Evolutionary conservation across 306 rosid species (phyloP), one percentile per base, ranked within the genome.

Genomic region (Casuarina glauca): DNA sequence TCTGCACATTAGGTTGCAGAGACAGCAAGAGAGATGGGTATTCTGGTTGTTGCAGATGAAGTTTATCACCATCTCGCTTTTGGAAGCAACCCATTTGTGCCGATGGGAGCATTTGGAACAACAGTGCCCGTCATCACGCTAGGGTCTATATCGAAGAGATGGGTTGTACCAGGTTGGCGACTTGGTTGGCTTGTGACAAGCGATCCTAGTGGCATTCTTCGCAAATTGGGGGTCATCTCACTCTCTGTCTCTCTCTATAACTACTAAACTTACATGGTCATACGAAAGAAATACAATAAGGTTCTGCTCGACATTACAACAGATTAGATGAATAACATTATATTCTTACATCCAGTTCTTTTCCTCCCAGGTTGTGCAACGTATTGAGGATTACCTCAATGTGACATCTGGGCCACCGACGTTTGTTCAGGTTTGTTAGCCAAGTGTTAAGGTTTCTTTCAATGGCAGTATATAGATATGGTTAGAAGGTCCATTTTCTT

Each of bases 131-230:
- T 87, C 45, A 19, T 87, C 9, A 87, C 90, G 39, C 80, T 87
- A 10, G 88, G 88, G 43, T 84, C 88, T 72, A 55, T 87, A 42
- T 87, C 88, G 32, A 87, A 84, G 88, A 79, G 81, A 61, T 87
- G 81, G 83, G 2, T 53, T 11, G 80, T 83, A 35, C 90, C 88
- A 6, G 87, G 90, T 42, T 87, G 90, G 90, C 69, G 90, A 60
- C 73, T 84, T 19, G 90, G 90, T 17, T 87, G 88, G 90, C 76
- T 84, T 71, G 79, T 80, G 32, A 54, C 63, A 2, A 70, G 46
- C 6, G 85, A 87, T 72, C 86, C 87, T 5, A 78, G 80, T 38
- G 69, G 74, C 69, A 51, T 87, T 64, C 79, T 87, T 4, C 4
- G 6, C 7, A 84, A 80, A 50, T 39, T 50, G 44, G 87, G 87